phyloP scores from a whole-genome alignment of 1,139 yeast species.

The Taphrina deformans region DNA sequence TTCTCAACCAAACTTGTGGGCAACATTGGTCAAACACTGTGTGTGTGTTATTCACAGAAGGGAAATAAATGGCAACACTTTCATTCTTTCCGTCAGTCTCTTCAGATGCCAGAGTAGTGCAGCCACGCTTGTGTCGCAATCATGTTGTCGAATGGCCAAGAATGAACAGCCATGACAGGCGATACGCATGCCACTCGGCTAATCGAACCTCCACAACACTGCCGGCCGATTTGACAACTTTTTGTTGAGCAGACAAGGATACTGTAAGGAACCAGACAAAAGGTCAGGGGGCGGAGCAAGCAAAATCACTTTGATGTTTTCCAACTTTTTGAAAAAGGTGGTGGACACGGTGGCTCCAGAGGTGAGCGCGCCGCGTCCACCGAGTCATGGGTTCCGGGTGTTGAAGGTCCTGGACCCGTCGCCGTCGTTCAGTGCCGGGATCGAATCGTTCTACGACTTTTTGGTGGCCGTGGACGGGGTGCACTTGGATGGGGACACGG shows the following conservation, averaged over 20 bases:
- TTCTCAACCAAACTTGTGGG: no score
- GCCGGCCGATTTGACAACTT: not conserved
- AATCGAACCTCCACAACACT: not conserved
- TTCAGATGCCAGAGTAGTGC: no score
- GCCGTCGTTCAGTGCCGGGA: constrained; percentile 51
- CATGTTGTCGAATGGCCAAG: no score
- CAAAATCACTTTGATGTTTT: constrained; percentile 25
- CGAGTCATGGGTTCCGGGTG: constrained; percentile 55
- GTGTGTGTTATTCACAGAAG: no score
- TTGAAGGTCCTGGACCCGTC: constrained; percentile 53
- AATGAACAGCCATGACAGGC: not conserved
- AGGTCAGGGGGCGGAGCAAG: no score
- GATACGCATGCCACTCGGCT: not conserved
- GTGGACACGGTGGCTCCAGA: constrained; percentile 30
- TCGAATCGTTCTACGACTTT: constrained; percentile 85
- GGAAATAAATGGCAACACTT: no score
- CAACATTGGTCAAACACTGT: no score
- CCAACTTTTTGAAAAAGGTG: constrained; percentile 29
- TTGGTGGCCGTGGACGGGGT: constrained; percentile 69
- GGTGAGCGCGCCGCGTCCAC: constrained; percentile 17
- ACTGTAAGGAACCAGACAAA: no score
- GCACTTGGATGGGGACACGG: constrained; percentile 19
- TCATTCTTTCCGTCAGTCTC: no score
- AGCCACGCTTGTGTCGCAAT: no score
- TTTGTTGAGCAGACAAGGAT: no score